Evolutionary conservation across 257 asterid species (phyloP).

Genomic region (Solanum arcanum): DNA sequence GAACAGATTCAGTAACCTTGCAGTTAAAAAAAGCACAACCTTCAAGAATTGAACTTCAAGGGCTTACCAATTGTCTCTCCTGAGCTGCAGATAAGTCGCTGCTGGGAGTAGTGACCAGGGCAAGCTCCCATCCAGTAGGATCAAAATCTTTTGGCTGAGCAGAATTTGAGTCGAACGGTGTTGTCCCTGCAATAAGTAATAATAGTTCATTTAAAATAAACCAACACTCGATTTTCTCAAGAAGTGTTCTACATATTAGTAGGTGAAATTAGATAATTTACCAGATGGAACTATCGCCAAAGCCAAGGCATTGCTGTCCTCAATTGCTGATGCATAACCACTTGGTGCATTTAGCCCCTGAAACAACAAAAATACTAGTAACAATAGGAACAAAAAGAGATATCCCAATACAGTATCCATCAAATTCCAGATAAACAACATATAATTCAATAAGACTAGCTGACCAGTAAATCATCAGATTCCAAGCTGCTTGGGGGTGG

Average conservation of each 20-base stretch:
- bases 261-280: constrained; percentile 13
- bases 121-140: constrained; percentile 97
- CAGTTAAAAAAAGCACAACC: neutral
- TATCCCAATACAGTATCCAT: neutral
- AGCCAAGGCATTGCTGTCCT: constrained; percentile 88
- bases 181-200: constrained; percentile 32
- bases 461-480: constrained; percentile 80
- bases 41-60: neutral
- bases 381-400: neutral
- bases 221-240: neutral
- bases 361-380: constrained; percentile 2
- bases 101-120: constrained; percentile 85
- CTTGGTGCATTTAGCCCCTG: constrained; percentile 67
- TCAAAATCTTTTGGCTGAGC: constrained; percentile 47
- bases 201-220: neutral
- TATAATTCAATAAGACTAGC: neutral
- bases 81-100: constrained; percentile 61
- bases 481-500: constrained; percentile 42
- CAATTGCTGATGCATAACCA: constrained; percentile 56
- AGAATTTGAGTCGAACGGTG: constrained; percentile 37
- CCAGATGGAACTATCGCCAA: constrained; percentile 89
- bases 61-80: constrained; percentile 86
- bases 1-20: neutral
- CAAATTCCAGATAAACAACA: neutral
- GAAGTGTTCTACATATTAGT: neutral